A percentile compares a stretch with the other conserved stretches of the same genome.
phyloP scores from a whole-genome alignment of 2,329 filamentous ascomycete genomes.

The Arthrobotrys megalospora region DNA sequence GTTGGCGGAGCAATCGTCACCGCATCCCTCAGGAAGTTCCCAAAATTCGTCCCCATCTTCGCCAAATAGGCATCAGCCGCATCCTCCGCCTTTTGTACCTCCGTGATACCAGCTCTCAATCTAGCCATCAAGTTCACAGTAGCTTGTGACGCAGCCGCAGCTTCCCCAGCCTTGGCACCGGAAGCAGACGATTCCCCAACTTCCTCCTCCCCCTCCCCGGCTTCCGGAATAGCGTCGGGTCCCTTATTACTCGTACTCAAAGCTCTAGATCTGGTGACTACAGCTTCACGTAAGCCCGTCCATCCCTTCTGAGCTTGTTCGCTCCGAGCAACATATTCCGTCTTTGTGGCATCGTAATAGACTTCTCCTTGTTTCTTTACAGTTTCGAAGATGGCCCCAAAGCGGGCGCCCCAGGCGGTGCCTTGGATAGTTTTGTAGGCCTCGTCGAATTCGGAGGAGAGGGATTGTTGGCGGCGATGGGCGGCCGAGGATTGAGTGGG shows the following conservation, averaged over 20 bases:
- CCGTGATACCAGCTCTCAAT: conserved; percentile 82
- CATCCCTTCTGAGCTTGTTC: conserved; percentile 87
- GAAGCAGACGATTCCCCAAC: conserved; percentile 62
- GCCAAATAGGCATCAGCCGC: conserved; percentile 95
- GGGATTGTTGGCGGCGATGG: conserved; percentile 69
- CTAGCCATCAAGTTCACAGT: conserved; percentile 77
- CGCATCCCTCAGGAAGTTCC: conserved; percentile 90
- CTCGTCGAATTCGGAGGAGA: conserved; percentile 92
- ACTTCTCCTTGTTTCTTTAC: conserved; percentile 96
- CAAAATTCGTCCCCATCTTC: conserved; percentile 89
- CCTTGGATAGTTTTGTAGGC: conserved; percentile 93
- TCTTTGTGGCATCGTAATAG: conserved; percentile 84
- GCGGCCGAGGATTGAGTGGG: conserved; percentile 62
- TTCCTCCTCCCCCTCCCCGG: conserved; percentile 68
- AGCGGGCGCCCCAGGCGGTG: conserved; percentile 89
- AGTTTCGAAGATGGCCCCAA: conserved; percentile 89
- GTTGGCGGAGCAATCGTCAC: conserved; percentile 86
- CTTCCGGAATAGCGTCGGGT: conserved; percentile 68
- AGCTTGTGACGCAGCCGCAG: conserved; percentile 59
- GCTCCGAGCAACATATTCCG: conserved; percentile 84
- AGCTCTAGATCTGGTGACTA: conserved; percentile 81
- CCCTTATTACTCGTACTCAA: conserved; percentile 67
- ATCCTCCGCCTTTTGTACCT: conserved; percentile 92
- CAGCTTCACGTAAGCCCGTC: conserved; percentile 76
- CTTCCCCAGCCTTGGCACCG: conserved; percentile 58